Base-by-base conservation (phyloP, 2,329 filamentous ascomycete species). In the Verticillium klebahnii region DNA sequence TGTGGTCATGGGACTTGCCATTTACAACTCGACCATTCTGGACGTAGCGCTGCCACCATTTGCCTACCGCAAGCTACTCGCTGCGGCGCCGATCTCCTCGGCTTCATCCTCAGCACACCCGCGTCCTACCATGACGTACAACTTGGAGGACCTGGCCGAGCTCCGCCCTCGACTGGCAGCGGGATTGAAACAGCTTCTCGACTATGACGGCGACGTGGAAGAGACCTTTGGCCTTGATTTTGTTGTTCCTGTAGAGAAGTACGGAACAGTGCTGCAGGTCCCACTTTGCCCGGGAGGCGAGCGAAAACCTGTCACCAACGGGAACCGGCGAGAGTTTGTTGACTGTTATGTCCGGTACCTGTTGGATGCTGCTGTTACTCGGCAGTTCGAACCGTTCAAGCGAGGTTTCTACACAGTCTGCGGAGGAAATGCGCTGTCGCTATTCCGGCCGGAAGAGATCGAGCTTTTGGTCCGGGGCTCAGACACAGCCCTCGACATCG, bases 361-460 rank as follows among this genome's bases (percentile, higher is more conserved):
- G 11, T 85, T 97, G 12, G 92, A 97, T 69, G 87, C 83, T 7
- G 85, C 91, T 1, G 90, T 97, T 1, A 79, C 85, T 45, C 85
- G 91, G 50, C 93, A 97, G 70, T 97, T 96, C 66, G 92, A 96
- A 71, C 93, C 93, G 0, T 97, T 97, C 81, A 95, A 95, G 72
- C 86, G 93, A 60, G 93, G 93, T 1, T 97, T 97, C 75, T 97
- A 92, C 73, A 96, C 91, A 0, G 92, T 97, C 32, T 96, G 92
- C 71, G 91, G 90, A 39, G 92, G 93, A 39, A 96, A 95, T 71
- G 93, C 93, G 0, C 80, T 97, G 39, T 92, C 89, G 1, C 83
- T 97, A 2, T 97, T 97, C 74, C 86, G 91, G 17, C 90, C 93
- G 0, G 93, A 97, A 72, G 93, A 97, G 73, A 96, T 97, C 64